Conservation (phyloP, 768 basidiomycete genomes). For the Serendipita vermifera region DNA sequence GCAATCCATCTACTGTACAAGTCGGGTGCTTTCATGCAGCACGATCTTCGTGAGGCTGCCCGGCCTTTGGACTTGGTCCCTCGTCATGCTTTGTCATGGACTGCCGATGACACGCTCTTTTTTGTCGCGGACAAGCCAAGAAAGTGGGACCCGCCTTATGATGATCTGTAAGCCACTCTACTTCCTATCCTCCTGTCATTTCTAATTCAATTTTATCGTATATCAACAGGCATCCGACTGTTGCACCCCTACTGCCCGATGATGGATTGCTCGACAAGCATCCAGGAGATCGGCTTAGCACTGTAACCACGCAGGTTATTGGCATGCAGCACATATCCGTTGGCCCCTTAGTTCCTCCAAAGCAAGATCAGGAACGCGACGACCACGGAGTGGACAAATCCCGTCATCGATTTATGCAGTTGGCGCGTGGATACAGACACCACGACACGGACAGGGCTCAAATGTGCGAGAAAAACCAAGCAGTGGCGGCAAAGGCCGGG, state of each 20-base stretch:
- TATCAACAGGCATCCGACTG: constrained; percentile 4
- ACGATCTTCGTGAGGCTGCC: constrained; percentile 53
- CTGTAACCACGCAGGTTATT: not conserved
- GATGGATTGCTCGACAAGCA: constrained; percentile 6
- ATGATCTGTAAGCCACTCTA: constrained; percentile 7
- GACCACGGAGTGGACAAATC: not conserved
- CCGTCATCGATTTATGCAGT: not conserved
- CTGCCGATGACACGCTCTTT: constrained; percentile 22
- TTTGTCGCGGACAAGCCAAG: not conserved
- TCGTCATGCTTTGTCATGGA: constrained; percentile 53
- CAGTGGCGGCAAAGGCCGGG: constrained; percentile 49
- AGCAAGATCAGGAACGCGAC: not conserved
- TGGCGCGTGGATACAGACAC: constrained; percentile 16
- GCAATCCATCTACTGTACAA: constrained; percentile 59
- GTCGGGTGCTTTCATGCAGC: constrained; percentile 65
- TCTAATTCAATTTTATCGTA: too few relatives aligned
- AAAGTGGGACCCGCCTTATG: constrained; percentile 6
- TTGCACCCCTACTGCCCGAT: not conserved
- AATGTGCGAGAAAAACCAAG: constrained; percentile 49
- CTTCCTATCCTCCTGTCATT: not conserved
- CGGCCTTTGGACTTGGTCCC: constrained; percentile 58
- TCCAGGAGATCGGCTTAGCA: not conserved
- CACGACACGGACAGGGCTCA: not conserved
- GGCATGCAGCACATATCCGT: too few relatives aligned
- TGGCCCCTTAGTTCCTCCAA: not conserved